phyloP scores from a whole-genome alignment of 148 eudicot genomes.

The Rhododendron vialii region DNA sequence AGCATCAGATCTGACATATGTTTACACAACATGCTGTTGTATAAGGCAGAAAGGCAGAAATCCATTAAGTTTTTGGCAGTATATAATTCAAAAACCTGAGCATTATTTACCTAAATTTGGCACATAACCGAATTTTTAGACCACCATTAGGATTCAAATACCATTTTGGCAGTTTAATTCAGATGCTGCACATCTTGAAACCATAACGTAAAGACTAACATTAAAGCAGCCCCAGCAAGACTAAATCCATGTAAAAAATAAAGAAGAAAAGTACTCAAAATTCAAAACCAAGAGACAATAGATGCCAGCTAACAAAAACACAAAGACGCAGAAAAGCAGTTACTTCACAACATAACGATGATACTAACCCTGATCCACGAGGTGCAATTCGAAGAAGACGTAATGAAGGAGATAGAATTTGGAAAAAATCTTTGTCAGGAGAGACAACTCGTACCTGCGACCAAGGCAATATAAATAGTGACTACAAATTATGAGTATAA shows the following conservation, averaged over 20 bases:
- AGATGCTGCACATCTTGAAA: background rate
- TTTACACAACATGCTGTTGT: background rate
- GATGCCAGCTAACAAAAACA: background rate
- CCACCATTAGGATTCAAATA: background rate
- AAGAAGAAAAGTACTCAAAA: background rate
- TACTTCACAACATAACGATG: background rate
- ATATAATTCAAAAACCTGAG: background rate
- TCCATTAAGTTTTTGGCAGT: background rate
- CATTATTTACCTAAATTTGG: background rate
- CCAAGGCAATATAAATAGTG: background rate
- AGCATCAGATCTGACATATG: background rate
- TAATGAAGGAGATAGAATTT: conserved; percentile 90
- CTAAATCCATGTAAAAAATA: background rate
- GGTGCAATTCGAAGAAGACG: conserved; percentile 91
- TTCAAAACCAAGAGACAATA: background rate
- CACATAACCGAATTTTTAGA: background rate
- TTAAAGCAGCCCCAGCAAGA: background rate
- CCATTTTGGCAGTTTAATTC: background rate
- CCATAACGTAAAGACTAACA: background rate
- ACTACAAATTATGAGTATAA: background rate
- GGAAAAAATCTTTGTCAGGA: conserved; percentile 98
- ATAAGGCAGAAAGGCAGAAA: background rate
- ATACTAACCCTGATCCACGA: conserved; percentile 86
- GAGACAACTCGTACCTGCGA: conserved; percentile 95
- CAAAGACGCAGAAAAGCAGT: background rate